These are phyloP conservation scores for Cylindrodendrum hubeiense DNA, from an alignment of 2,329 filamentous ascomycete species.

Conservation along the genomic window DNA sequence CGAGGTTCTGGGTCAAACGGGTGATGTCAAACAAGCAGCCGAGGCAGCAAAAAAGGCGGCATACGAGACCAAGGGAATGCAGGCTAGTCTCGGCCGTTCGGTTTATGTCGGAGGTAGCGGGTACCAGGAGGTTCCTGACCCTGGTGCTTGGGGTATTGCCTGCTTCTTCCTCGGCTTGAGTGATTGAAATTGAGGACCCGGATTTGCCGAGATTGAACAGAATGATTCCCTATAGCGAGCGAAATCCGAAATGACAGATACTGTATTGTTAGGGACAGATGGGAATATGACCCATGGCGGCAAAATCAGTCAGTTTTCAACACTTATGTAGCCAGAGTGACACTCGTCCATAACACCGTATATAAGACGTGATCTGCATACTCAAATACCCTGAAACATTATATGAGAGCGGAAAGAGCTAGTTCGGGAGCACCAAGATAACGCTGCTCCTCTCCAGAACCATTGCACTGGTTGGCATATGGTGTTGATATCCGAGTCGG, in stretches of 20 bases:
- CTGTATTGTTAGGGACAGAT: neutral
- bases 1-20: slow-evolving; percentile 73
- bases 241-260: neutral
- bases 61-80: slow-evolving; percentile 91
- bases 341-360: slow-evolving; percentile 47
- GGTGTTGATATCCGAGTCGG: neutral
- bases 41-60: slow-evolving; percentile 81
- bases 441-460: slow-evolving; percentile 89
- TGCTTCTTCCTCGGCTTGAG: slow-evolving; percentile 83
- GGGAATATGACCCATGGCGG: slow-evolving; percentile 21
- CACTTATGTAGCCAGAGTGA: slow-evolving; percentile 53
- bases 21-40: slow-evolving; percentile 79
- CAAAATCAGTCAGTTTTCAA: slow-evolving; percentile 50
- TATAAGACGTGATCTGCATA: slow-evolving; percentile 44
- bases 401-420: slow-evolving; percentile 34
- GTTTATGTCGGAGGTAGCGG: slow-evolving; percentile 60
- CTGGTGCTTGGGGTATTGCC: slow-evolving; percentile 80
- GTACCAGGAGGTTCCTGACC: slow-evolving; percentile 65
- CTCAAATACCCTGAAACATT: slow-evolving; percentile 36
- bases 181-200: slow-evolving; percentile 50
- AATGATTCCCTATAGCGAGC: neutral
- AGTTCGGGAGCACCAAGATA: slow-evolving; percentile 87
- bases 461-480: slow-evolving; percentile 57
- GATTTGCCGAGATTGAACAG: neutral
- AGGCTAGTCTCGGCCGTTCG: slow-evolving; percentile 80